These are phyloP conservation scores for Magnaporthiopsis incrustans DNA, from an alignment of 2,329 filamentous ascomycete genomes.

Conservation along the genomic window DNA sequence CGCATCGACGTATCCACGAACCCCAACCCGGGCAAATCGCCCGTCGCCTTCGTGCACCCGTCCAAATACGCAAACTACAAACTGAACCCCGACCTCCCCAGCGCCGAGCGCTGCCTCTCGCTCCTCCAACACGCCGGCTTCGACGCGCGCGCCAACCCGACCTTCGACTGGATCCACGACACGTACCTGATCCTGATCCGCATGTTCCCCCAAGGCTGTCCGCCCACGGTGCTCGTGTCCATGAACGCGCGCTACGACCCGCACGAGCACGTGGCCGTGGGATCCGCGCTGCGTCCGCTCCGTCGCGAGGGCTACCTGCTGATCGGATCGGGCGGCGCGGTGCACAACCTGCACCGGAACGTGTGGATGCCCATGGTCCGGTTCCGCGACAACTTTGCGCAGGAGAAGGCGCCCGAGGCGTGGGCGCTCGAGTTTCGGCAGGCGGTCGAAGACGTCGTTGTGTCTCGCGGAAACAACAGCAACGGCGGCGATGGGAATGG, in stretches of 20 bases:
- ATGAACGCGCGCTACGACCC: conserved; percentile 31
- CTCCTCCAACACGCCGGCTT: conserved; percentile 45
- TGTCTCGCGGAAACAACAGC: too few species aligned
- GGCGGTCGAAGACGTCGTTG: conserved; percentile 47
- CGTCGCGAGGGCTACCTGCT: conserved; percentile 44
- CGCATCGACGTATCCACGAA: conserved; percentile 53
- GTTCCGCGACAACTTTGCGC: conserved; percentile 56
- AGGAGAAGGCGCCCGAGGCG: conserved; percentile 47
- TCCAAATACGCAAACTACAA: conserved; percentile 56
- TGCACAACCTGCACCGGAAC: conserved; percentile 65
- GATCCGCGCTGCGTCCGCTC: conserved; percentile 46
- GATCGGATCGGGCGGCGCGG: conserved; percentile 52
- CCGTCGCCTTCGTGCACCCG: conserved; percentile 59
- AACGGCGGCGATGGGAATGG: conserved; percentile 5
- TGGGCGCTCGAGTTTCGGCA: conserved; percentile 60
- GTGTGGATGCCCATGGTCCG: conserved; percentile 55
- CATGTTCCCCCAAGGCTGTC: conserved; percentile 59
- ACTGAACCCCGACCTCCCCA: conserved; percentile 50
- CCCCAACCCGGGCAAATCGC: conserved; percentile 50
- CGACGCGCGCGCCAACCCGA: conserved; percentile 40
- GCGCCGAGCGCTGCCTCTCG: conserved; percentile 38
- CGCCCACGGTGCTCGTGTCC: conserved; percentile 51
- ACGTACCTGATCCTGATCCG: conserved; percentile 60
- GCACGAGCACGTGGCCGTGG: conserved; percentile 42
- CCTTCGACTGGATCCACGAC: conserved; percentile 67